These are phyloP conservation scores for Talaromyces sp. DNA, from an alignment of 2,329 filamentous ascomycete species.

Conservation along the genomic window DNA sequence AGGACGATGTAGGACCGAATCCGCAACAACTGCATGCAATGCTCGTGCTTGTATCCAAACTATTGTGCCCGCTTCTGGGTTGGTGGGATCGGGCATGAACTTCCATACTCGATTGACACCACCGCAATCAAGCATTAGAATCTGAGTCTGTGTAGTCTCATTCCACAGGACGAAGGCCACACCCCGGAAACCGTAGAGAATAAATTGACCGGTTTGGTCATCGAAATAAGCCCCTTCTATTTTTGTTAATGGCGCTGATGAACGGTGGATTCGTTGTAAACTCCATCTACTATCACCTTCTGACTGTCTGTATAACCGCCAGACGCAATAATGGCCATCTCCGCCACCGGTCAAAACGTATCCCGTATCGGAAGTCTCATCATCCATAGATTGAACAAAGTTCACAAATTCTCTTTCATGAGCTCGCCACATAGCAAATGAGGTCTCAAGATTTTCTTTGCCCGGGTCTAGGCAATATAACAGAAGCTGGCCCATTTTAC, in stretches of 20 bases:
- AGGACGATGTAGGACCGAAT: slow-evolving; percentile 41
- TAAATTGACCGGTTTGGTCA: slow-evolving; percentile 50
- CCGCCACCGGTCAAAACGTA: slow-evolving; percentile 68
- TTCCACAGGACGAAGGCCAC: slow-evolving; percentile 81
- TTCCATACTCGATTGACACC: slow-evolving; percentile 78
- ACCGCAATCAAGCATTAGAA: slow-evolving; percentile 74
- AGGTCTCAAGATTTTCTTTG: slow-evolving; percentile 22
- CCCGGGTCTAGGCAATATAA: slow-evolving; percentile 38
- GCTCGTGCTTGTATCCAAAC: slow-evolving; percentile 70
- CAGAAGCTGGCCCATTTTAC: slow-evolving; percentile 53
- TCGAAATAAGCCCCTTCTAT: slow-evolving; percentile 70
- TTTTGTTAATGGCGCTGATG: slow-evolving; percentile 66
- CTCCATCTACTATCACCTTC: slow-evolving; percentile 25
- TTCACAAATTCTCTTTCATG: slow-evolving; percentile 66
- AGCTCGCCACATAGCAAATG: slow-evolving; percentile 27
- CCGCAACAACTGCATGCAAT: slow-evolving; percentile 47
- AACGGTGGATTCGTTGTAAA: slow-evolving; percentile 61
- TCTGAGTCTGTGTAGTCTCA: slow-evolving; percentile 64
- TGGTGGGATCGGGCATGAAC: slow-evolving; percentile 39
- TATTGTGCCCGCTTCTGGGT: slow-evolving; percentile 39
- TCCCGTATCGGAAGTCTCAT: slow-evolving; percentile 20
- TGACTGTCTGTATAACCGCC: slow-evolving; percentile 31
- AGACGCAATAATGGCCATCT: slow-evolving; percentile 72
- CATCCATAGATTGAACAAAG: slow-evolving; percentile 45
- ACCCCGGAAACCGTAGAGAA: slow-evolving; percentile 77